A percentile compares a stretch with the other conserved stretches of the same genome.
These are phyloP conservation scores for Ustilaginoidea virens DNA, from an alignment of 2,329 filamentous ascomycete genomes.

Conservation along the genomic window DNA sequence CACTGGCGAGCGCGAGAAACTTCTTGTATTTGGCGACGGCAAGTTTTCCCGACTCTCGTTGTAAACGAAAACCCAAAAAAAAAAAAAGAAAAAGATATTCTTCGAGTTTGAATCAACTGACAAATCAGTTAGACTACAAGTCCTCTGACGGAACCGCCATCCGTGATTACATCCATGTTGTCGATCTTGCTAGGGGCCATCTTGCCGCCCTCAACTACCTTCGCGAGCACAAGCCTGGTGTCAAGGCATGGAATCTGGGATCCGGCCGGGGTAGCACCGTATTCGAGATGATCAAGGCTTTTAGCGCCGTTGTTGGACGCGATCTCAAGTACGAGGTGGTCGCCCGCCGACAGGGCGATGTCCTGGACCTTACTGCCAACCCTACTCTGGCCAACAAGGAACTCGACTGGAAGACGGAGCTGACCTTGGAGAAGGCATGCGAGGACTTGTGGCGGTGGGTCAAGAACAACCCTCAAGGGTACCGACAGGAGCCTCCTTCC, in stretches of 20 bases:
- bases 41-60: too few relatives aligned
- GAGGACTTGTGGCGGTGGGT: constrained; percentile 95
- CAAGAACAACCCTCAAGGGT: constrained; percentile 88
- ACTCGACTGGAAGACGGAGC: constrained; percentile 81
- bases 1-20: constrained; percentile 84
- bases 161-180: constrained; percentile 94
- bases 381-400: constrained; percentile 76
- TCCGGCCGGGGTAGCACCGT: constrained; percentile 92
- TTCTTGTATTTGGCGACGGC: constrained; percentile 90
- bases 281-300: constrained; percentile 93
- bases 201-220: constrained; percentile 83
- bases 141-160: constrained; percentile 88
- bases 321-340: constrained; percentile 79
- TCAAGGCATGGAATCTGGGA: constrained; percentile 92
- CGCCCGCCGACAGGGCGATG: constrained; percentile 70
- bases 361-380: constrained; percentile 88
- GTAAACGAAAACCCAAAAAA: too few relatives aligned
- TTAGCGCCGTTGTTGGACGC: constrained; percentile 71
- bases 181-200: constrained; percentile 78
- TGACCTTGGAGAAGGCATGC: constrained; percentile 84
- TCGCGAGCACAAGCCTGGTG: constrained; percentile 67
- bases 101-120: constrained; percentile 9
- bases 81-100: too few relatives aligned
- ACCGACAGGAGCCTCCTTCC: constrained; percentile 78
- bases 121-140: constrained; percentile 56